Evolutionary conservation across 257 asterid species (phyloP).

Genomic region (Plantago ovata): DNA sequence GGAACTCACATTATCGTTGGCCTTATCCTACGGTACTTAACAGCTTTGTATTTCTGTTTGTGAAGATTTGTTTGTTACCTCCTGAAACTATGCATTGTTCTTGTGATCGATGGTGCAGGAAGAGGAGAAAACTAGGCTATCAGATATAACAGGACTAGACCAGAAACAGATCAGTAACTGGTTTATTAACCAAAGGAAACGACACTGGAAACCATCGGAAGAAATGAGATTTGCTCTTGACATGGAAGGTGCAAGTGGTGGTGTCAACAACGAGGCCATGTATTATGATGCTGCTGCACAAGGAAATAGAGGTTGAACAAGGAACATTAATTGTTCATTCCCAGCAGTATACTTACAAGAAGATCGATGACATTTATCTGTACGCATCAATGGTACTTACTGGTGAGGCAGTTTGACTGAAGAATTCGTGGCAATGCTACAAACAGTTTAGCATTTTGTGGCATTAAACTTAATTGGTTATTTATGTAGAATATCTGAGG

Average conservation of each 20-base stretch:
- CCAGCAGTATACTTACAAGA: too few species aligned
- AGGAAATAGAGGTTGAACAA: conserved; percentile 13
- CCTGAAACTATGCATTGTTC: neutral
- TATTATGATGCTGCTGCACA: conserved; percentile 32
- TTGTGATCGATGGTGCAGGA: conserved; percentile 37
- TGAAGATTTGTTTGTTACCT: neutral
- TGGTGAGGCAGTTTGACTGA: too few species aligned
- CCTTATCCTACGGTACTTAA: conserved; percentile 80
- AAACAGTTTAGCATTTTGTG: too few species aligned
- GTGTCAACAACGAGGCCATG: conserved; percentile 14
- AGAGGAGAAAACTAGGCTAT: conserved; percentile 65
- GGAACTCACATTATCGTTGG: conserved; percentile 82
- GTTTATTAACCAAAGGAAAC: conserved; percentile 86
- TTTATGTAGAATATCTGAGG: too few species aligned
- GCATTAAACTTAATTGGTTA: too few species aligned
- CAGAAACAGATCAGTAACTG: conserved; percentile 87
- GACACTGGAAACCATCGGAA: conserved; percentile 81
- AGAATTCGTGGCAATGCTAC: too few species aligned
- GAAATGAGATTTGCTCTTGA: conserved; percentile 65
- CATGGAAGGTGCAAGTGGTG: conserved; percentile 47
- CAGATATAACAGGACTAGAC: conserved; percentile 57
- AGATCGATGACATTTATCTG: too few species aligned
- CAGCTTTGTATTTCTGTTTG: too few species aligned
- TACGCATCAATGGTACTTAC: too few species aligned
- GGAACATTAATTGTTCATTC: too few species aligned